Percentiles rank a stretch among this genome's conserved stretches.
phyloP scores from a whole-genome alignment of 106 monocot species.

The Acorus gramineus region DNA sequence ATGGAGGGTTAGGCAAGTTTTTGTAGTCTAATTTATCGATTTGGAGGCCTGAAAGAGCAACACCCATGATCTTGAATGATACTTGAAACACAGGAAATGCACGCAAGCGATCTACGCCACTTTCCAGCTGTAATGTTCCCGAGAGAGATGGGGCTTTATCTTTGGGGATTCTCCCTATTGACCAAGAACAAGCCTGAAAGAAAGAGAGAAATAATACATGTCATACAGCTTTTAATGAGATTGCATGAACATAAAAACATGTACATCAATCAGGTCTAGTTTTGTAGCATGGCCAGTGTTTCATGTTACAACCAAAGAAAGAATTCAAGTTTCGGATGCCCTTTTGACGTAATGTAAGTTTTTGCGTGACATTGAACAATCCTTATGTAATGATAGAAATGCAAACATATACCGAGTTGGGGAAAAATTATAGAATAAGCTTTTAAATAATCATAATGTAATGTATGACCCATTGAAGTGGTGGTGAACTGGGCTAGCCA shows the following conservation, averaged over 20 bases:
- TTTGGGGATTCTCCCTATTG: slow-evolving; percentile 80
- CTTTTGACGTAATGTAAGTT: too few species aligned
- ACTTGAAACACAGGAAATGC: slow-evolving; percentile 50
- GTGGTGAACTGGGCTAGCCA: too few species aligned
- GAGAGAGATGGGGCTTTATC: slow-evolving; percentile 69
- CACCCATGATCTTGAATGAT: slow-evolving; percentile 85
- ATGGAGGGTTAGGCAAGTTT: slow-evolving; percentile 43
- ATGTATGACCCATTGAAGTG: too few species aligned
- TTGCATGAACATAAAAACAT: background rate
- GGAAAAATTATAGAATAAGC: too few species aligned
- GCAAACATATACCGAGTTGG: too few species aligned
- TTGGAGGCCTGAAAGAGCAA: slow-evolving; percentile 72
- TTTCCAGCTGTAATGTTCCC: slow-evolving; percentile 53
- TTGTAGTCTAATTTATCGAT: slow-evolving; percentile 71
- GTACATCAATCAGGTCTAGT: too few species aligned
- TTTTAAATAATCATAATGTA: too few species aligned
- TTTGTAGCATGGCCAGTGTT: too few species aligned
- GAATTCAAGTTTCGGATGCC: too few species aligned
- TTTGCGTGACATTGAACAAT: too few species aligned
- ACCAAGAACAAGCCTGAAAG: slow-evolving; percentile 64
- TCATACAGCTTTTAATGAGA: background rate
- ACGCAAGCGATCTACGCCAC: slow-evolving; percentile 51
- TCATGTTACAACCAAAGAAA: too few species aligned
- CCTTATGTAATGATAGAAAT: too few species aligned
- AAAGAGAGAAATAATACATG: background rate